Percentiles rank a stretch among this genome's conserved stretches.
These are phyloP conservation scores for Rhodamnia argentea DNA, from an alignment of 345 rosid genomes.

Conservation along the genomic window DNA sequence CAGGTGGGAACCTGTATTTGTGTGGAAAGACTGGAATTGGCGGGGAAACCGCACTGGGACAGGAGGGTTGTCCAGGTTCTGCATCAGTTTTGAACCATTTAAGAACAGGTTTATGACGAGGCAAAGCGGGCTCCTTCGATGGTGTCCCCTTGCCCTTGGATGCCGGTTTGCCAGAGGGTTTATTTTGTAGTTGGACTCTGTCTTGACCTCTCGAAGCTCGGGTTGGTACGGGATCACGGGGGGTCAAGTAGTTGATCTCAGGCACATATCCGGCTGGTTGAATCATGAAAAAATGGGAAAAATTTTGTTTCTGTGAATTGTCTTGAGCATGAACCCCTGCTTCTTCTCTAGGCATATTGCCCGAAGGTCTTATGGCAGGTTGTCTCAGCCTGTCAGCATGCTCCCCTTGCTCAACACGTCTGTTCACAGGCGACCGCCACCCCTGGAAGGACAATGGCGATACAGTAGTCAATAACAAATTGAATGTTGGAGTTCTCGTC, in stretches of 20 bases:
- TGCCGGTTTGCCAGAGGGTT: background rate
- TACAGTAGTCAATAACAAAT: background rate
- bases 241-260: background rate
- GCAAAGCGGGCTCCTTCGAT: background rate
- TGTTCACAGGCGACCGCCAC: background rate
- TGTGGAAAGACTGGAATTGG: background rate
- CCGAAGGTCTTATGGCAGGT: background rate
- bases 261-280: background rate
- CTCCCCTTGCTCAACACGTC: background rate
- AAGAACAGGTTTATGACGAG: background rate
- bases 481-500: background rate
- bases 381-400: background rate
- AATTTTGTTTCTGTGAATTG: background rate
- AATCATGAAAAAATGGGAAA: accelerated
- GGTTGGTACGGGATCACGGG: background rate
- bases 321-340: background rate
- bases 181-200: background rate
- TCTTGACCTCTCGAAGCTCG: background rate
- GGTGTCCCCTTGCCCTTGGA: background rate
- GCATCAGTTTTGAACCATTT: background rate
- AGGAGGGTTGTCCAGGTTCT: background rate
- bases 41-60: background rate
- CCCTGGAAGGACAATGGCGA: background rate
- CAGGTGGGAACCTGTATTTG: background rate
- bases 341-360: background rate